Base-by-base conservation (phyloP, 1,284 basidiomycete genomes). In the Stygiomarasmius scandens region DNA sequence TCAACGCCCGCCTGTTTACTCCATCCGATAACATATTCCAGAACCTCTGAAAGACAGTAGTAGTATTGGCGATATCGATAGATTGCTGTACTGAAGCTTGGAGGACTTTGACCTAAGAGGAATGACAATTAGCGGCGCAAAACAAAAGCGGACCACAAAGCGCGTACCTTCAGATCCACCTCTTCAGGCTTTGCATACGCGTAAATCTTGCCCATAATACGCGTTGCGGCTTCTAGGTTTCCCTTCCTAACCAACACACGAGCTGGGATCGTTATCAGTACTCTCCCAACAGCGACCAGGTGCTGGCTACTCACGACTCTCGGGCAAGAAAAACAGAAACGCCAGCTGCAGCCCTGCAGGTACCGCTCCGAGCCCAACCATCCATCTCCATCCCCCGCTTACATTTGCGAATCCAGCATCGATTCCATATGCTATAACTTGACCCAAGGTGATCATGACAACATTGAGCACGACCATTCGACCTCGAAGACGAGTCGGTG, bases 341-440 rank as follows among this genome's bases (percentile, higher is more conserved):
- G 78, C 54, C 41, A 87, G 76, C 66, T 93, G 91, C 1, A 92
- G 59, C 1, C 75, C 81, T 0, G 89, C 86, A 1, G 90, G 90
- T 0, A 89, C 74, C 1, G 82, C 81, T 16, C 89, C 88, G 0
- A 92, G 74, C 1, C 89, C 90, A 23, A 93, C 89, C 89, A 93
- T 92, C 85, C 85, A 93, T 53, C 92, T 75, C 92, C 92, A 94
- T 0, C 92, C 92, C 11, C 81, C 76, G 27, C 72, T 66, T 23
- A 84, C 74, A 55, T 84, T 78, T 54, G 81, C 83, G 63, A 94
- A 93, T 0, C 81, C 86, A 10, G 89, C 87, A 36, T 88, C 89
- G 52, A 92, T 89, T 27, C 82, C 87, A 64, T 92, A 92, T 0
- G 89, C 89, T 47, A 92, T 80, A 22, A 92, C 89, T 66, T 92